phyloP scores from a whole-genome alignment of 2,329 filamentous ascomycete genomes.

The Fusarium chuoi region DNA sequence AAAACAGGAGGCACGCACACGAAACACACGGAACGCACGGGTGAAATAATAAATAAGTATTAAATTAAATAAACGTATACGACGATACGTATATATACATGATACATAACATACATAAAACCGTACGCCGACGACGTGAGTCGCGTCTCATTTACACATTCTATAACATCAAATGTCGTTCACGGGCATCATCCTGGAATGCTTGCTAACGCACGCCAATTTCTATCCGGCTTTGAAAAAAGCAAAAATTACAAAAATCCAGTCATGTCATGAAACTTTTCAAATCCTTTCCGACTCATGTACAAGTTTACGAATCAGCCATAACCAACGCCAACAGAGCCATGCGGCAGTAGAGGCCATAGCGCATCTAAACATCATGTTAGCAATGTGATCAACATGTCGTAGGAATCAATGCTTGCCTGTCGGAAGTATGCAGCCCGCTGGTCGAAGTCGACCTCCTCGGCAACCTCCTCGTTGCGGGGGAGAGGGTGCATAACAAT shows the following conservation, averaged over 20 bases:
- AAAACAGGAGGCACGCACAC: conserved; percentile 1
- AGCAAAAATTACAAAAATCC: conserved; percentile 33
- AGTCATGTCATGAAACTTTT: conserved; percentile 36
- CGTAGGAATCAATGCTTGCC: conserved; percentile 66
- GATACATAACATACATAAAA: conserved; percentile 40
- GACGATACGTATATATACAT: conserved; percentile 35
- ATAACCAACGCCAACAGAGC: conserved; percentile 94
- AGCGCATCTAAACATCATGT: conserved; percentile 78
- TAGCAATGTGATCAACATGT: conserved; percentile 14
- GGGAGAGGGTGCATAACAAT: conserved; percentile 96
- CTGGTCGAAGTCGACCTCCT: conserved; percentile 98
- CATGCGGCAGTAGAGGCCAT: conserved; percentile 98
- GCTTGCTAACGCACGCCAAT: conserved; percentile 44
- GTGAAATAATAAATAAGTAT: conserved; percentile 32
- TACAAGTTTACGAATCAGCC: conserved; percentile 51
- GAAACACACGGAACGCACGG: conserved; percentile 21
- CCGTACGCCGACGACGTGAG: conserved; percentile 42
- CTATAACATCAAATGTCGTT: conserved; percentile 44
- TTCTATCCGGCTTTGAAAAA: conserved; percentile 44
- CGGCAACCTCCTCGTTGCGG: conserved; percentile 89
- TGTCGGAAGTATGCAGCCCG: conserved; percentile 98
- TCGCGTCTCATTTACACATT: conserved; percentile 40
- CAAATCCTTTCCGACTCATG: conserved; percentile 16
- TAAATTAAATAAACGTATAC: conserved; percentile 35
- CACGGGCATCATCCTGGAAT: conserved; percentile 43